phyloP scores from a whole-genome alignment of 139 green algal genomes.

The Parachlorella kessleri region DNA sequence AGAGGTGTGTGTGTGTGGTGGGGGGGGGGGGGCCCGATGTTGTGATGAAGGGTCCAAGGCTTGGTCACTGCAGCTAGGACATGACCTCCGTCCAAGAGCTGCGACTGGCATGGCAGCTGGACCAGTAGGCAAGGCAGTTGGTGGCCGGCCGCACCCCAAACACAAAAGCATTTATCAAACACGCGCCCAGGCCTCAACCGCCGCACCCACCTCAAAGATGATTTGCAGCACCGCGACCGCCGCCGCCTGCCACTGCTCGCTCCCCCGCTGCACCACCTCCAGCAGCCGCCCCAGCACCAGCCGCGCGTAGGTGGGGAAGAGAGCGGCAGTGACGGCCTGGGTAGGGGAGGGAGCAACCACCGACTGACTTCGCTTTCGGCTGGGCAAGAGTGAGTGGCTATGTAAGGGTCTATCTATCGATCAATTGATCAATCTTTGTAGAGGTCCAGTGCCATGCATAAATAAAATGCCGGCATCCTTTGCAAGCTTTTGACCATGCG shows the following conservation, averaged over 20 bases:
- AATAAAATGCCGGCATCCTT: not conserved
- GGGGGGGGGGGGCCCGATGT: too few species aligned
- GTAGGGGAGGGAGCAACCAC: not conserved
- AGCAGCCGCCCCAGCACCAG: conserved; percentile 46
- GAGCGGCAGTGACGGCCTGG: conserved; percentile 2
- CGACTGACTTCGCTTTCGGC: too few species aligned
- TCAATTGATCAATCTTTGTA: not conserved
- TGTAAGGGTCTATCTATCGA: too few species aligned
- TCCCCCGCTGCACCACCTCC: conserved; percentile 38
- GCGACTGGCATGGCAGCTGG: not conserved
- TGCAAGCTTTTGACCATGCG: too few species aligned
- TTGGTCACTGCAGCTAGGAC: too few species aligned
- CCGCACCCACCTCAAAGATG: conserved; percentile 25
- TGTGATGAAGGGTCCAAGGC: too few species aligned
- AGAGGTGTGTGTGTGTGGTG: not conserved
- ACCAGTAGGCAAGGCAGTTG: not conserved
- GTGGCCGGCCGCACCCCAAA: not conserved
- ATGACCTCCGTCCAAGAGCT: not conserved
- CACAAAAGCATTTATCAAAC: not conserved
- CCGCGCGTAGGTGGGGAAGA: conserved; percentile 49
- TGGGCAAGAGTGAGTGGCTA: too few species aligned
- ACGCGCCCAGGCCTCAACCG: not conserved
- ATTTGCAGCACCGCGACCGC: conserved; percentile 23
- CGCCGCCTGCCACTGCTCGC: conserved; percentile 26
- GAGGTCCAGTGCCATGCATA: not conserved